Evolutionary conservation across 2,329 filamentous ascomycete genomes (phyloP).

Genomic region (Ceratocystis cubensis): DNA sequence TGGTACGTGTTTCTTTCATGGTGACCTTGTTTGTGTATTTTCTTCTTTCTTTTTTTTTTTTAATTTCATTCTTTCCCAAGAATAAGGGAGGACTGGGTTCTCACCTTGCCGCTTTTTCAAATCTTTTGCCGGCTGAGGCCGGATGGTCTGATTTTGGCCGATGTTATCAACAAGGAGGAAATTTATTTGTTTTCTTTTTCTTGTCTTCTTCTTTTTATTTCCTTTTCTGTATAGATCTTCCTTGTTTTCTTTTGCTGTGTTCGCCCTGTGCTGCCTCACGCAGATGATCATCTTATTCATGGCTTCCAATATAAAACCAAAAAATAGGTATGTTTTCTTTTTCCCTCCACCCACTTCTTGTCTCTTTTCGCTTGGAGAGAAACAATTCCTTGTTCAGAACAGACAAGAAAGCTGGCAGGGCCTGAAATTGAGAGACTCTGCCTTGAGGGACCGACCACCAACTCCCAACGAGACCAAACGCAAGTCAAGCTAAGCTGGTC

Average conservation of each 20-base stretch:
- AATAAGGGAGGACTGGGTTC: too few species aligned
- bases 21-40: neutral
- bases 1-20: neutral
- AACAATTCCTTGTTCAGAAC: neutral
- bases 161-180: too few species aligned
- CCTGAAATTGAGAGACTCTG: neutral
- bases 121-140: too few species aligned
- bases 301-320: neutral
- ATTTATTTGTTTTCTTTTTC: neutral
- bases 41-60: neutral
- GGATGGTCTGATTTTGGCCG: too few species aligned
- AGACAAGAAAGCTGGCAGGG: neutral
- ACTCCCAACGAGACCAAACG: too few species aligned
- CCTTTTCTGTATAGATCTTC: neutral
- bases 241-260: neutral
- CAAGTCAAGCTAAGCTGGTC: too few species aligned
- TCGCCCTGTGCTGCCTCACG: neutral
- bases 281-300: neutral
- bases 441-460: too few species aligned
- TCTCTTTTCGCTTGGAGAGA: neutral
- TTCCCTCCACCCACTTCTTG: neutral
- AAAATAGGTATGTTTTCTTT: neutral
- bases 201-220: neutral
- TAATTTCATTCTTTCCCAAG: neutral
- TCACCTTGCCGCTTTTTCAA: too few species aligned